A percentile compares a stretch with the other conserved stretches of the same genome.
Conservation (phyloP, 306 rosid genomes). For the Prunus padus region DNA sequence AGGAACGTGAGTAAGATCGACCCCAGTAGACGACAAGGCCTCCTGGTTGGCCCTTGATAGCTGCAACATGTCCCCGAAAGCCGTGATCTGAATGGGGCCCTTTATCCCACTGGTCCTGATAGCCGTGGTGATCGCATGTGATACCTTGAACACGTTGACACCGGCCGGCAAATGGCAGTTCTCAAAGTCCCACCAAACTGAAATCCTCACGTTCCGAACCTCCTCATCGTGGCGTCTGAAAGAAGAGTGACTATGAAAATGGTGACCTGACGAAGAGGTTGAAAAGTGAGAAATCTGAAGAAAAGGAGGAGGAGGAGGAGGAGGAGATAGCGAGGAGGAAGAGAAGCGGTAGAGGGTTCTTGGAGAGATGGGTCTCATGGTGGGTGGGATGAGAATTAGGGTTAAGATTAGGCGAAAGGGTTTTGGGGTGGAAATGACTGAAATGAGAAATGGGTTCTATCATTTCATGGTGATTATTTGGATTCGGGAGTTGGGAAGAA, state of each 20-base stretch:
- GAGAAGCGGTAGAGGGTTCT: slow-evolving; percentile 14
- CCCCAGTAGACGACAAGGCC: slow-evolving; percentile 67
- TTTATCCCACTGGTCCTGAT: slow-evolving; percentile 72
- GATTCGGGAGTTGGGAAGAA: background rate
- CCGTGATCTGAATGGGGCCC: slow-evolving; percentile 75
- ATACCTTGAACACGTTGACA: slow-evolving; percentile 40
- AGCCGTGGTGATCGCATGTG: slow-evolving; percentile 52
- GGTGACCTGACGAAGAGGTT: slow-evolving; percentile 12
- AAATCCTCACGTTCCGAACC: slow-evolving; percentile 58
- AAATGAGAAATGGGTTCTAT: slow-evolving; percentile 2
- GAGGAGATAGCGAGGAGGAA: slow-evolving; percentile 5
- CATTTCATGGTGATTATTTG: background rate
- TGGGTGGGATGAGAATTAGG: slow-evolving; percentile 3
- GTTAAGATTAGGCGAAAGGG: background rate
- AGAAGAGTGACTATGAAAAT: slow-evolving; percentile 6
- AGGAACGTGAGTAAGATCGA: slow-evolving; percentile 67
- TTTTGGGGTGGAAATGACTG: background rate
- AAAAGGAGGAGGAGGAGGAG: background rate
- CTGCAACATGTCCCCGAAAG: slow-evolving; percentile 65
- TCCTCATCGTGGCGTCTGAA: slow-evolving; percentile 55
- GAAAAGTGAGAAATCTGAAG: slow-evolving; percentile 36
- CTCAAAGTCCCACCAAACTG: slow-evolving; percentile 98
- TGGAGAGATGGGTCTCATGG: slow-evolving; percentile 26
- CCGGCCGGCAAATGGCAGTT: slow-evolving; percentile 56
- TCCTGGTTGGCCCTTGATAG: slow-evolving; percentile 62